phyloP scores from a whole-genome alignment of 2,329 filamentous ascomycete species.

The Elsinoe perseae region DNA sequence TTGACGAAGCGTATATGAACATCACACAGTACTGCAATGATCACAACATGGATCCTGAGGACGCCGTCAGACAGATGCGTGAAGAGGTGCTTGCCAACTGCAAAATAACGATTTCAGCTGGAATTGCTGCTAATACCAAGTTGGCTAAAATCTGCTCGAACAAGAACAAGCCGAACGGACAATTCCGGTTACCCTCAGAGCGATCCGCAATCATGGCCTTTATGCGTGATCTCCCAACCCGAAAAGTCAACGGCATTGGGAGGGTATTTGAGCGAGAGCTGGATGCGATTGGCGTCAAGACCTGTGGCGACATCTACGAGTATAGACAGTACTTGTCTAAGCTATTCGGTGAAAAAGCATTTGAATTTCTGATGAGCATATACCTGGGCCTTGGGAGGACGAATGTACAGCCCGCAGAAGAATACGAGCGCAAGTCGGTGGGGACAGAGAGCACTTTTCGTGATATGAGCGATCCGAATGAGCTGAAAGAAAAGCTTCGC shows the following conservation, averaged over 20 bases:
- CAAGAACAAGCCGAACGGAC: slow-evolving; percentile 92
- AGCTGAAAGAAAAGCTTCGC: slow-evolving; percentile 69
- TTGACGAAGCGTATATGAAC: slow-evolving; percentile 94
- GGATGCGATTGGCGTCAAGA: slow-evolving; percentile 76
- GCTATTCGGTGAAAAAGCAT: slow-evolving; percentile 87
- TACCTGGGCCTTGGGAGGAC: slow-evolving; percentile 84
- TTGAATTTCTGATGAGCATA: slow-evolving; percentile 74
- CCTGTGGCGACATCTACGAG: slow-evolving; percentile 77
- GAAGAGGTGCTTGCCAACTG: slow-evolving; percentile 66
- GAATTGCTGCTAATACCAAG: slow-evolving; percentile 87
- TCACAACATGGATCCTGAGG: slow-evolving; percentile 60
- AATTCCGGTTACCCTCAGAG: slow-evolving; percentile 68
- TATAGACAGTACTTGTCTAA: slow-evolving; percentile 65
- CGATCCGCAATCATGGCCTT: slow-evolving; percentile 71
- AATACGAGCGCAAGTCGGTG: slow-evolving; percentile 85
- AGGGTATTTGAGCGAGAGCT: slow-evolving; percentile 88
- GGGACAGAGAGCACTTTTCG: slow-evolving; percentile 89
- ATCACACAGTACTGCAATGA: slow-evolving; percentile 74
- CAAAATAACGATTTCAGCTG: slow-evolving; percentile 83
- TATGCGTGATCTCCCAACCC: slow-evolving; percentile 72
- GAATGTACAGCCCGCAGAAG: slow-evolving; percentile 74
- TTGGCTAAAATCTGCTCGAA: slow-evolving; percentile 95
- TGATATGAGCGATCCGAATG: slow-evolving; percentile 62
- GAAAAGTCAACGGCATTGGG: slow-evolving; percentile 93
- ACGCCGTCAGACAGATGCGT: slow-evolving; percentile 70